phyloP scores from a whole-genome alignment of 1,139 yeast species.

The Hyphopichia burtonii region DNA sequence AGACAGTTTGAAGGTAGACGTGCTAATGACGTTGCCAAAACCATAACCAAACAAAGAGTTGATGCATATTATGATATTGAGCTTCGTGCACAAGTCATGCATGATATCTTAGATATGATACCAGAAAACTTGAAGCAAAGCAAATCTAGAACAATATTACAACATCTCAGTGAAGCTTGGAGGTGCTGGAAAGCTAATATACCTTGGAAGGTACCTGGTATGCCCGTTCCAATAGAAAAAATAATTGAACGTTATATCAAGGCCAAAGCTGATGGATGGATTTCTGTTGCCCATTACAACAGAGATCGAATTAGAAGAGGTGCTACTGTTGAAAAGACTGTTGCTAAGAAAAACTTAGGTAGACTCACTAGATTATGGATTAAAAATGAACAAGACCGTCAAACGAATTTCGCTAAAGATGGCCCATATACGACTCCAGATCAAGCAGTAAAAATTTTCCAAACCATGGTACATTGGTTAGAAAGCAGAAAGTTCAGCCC shows the following conservation, averaged over 20 bases:
- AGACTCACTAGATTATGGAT: conserved; percentile 90
- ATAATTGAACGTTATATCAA: conserved; percentile 86
- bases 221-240: conserved; percentile 86
- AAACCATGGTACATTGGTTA: conserved; percentile 91
- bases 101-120: conserved; percentile 93
- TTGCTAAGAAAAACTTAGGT: conserved; percentile 89
- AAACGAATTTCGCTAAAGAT: conserved; percentile 71
- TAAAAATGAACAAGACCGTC: conserved; percentile 89
- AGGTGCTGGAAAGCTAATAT: conserved; percentile 99
- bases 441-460: conserved; percentile 84
- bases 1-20: conserved; percentile 96
- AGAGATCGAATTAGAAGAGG: conserved; percentile 87
- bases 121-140: conserved; percentile 92
- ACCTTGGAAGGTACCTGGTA: conserved; percentile 97
- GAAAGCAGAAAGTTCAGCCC: conserved; percentile 82
- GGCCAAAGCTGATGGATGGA: conserved; percentile 98
- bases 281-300: conserved; percentile 88
- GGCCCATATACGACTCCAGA: conserved; percentile 88
- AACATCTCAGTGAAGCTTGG: conserved; percentile 98
- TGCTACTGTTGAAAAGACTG: conserved; percentile 89
- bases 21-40: conserved; percentile 87
- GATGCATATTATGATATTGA: conserved; percentile 95
- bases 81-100: conserved; percentile 90
- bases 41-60: conserved; percentile 91
- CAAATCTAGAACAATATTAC: conserved; percentile 83